Evolutionary conservation across 2,329 filamentous ascomycete species (phyloP).

Genomic region (Beauveria australis): DNA sequence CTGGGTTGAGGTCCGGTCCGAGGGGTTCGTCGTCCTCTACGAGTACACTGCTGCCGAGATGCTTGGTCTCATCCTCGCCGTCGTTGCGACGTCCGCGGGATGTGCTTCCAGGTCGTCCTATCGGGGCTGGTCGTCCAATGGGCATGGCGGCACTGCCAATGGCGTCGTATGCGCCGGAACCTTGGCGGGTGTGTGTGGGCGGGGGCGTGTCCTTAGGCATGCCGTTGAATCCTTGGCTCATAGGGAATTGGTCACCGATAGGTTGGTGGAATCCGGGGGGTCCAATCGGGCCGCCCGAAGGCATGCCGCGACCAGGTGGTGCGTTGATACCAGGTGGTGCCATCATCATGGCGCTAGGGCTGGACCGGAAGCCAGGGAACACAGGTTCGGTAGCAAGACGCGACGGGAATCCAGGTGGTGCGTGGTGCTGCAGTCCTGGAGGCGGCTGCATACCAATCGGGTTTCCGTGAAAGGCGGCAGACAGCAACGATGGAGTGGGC

Average conservation of each 20-base stretch:
- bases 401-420: constrained; percentile 46
- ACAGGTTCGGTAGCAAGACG: constrained; percentile 46
- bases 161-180: constrained; percentile 60
- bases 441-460: constrained; percentile 45
- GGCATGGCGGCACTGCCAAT: constrained; percentile 53
- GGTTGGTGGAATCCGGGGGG: constrained; percentile 28
- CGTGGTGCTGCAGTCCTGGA: constrained; percentile 28
- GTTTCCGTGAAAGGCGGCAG: constrained; percentile 45
- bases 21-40: constrained; percentile 63
- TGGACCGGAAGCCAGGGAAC: constrained; percentile 39
- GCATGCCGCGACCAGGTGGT: constrained; percentile 35
- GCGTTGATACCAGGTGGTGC: constrained; percentile 44
- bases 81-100: constrained; percentile 43
- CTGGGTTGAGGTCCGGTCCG: constrained; percentile 22
- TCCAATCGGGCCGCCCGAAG: constrained; percentile 26
- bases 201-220: constrained; percentile 27
- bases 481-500: constrained; percentile 6
- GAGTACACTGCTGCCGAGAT: constrained; percentile 84
- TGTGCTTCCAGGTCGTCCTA: constrained; percentile 75
- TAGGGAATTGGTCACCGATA: constrained; percentile 25
- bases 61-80: constrained; percentile 66
- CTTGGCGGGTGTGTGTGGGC: constrained; percentile 63
- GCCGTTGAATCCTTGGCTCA: constrained; percentile 23
- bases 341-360: constrained; percentile 35
- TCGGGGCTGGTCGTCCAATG: constrained; percentile 76